Base-by-base conservation (phyloP, 139 green algal species). In the Chloropicon primus region DNA sequence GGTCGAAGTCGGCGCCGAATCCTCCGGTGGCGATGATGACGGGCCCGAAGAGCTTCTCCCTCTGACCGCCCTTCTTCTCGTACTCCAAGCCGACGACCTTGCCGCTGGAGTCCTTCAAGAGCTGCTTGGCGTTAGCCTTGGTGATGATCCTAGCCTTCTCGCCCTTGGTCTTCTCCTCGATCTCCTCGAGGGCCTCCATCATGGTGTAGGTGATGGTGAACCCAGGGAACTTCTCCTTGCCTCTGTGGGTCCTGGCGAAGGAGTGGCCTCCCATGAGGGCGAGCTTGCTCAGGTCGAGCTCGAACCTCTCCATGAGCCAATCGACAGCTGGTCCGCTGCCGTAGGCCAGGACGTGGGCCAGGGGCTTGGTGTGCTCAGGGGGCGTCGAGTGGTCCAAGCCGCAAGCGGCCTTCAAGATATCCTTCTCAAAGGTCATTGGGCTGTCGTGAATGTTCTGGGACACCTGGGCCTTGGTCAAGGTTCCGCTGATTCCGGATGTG, bases 191-290 rank as follows among this genome's bases (percentile, higher is more conserved):
- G 27, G 22, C 54, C 28, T 84, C 80, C 71, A 84, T 74, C 3
- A 84, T n/a, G 27, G 53, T 78, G 74, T 85, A 85, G 5, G 81
- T 85, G 74, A 85, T 85, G 26, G 81, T 85, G 78, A 85, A 85
- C 22, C 81, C 81, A 1, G 81, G 81, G 78, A 85, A 85, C 22
- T 72, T 27, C 76, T 82, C 81, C 41, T 85, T 85, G 26, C 82
- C 82, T 22, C 82, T 74, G 76, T 85, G 78, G 28, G 82, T 85
- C 23, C 82, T 29, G 22, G 78, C 74, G 25, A 81, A 74, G 2
- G 78, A 81, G 78, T 85, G 82, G 41, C 82, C 82, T 53, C 82
- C 81, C 5, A 62, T 62, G 41, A 78, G 81, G 1, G 41, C 72
- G 5, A 85, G 54, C 10, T 82, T 54, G 22, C 22, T 73, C 3